phyloP scores from a whole-genome alignment of 768 basidiomycete genomes.

The Pleurotus sapidus region DNA sequence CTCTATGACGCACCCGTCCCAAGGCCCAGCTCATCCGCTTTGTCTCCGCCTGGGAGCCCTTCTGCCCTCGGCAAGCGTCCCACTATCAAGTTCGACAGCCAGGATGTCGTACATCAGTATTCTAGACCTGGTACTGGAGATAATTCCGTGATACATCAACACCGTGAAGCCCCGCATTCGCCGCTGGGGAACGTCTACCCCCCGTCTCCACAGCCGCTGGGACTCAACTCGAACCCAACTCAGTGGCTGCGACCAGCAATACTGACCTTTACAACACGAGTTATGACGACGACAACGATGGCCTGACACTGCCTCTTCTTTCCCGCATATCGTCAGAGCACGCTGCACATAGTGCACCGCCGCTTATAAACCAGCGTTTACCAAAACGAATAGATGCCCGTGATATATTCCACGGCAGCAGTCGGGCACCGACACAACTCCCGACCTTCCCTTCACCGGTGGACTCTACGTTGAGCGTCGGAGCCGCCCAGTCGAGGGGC shows the following conservation, averaged over 20 bases:
- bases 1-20: constrained; percentile 89
- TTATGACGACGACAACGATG: neutral
- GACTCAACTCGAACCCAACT: constrained; percentile 13
- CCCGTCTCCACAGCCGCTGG: constrained; percentile 15
- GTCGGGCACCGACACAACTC: constrained; percentile 12
- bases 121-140: constrained; percentile 51
- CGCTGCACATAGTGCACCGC: constrained; percentile 43
- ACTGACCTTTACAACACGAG: constrained; percentile 7
- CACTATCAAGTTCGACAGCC: constrained; percentile 74
- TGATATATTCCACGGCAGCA: constrained; percentile 30
- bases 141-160: constrained; percentile 45
- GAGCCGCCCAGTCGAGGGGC: constrained; percentile 33
- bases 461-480: constrained; percentile 34
- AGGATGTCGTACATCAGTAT: constrained; percentile 78
- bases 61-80: constrained; percentile 37
- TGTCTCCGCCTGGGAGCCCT: constrained; percentile 25
- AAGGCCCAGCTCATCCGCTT: constrained; percentile 35
- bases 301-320: constrained; percentile 31
- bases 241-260: constrained; percentile 3
- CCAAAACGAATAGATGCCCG: constrained; percentile 30
- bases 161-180: constrained; percentile 36
- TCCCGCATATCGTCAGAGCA: constrained; percentile 27
- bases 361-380: constrained; percentile 35
- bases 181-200: constrained; percentile 21
- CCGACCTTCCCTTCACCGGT: constrained; percentile 51